Evolutionary conservation across 176 grass and related monocot genomes (phyloP).

Genomic region (Bonia amplexicaulis): DNA sequence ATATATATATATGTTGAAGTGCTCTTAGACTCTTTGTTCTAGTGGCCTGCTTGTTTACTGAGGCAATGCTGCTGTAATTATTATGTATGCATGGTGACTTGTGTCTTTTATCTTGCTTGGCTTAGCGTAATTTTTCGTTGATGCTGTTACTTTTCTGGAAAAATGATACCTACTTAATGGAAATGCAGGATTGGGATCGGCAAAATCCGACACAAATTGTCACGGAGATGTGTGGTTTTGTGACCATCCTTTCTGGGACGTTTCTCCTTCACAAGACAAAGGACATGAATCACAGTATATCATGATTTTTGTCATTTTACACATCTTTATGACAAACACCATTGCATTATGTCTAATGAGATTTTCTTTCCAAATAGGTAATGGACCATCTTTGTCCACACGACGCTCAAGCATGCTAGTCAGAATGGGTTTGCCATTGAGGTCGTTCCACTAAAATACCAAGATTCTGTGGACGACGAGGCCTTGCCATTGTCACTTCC

Average conservation of each 20-base stretch:
- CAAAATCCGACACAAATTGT: constrained; percentile 81
- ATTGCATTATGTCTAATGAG: constrained; percentile 1
- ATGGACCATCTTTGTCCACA: constrained; percentile 26
- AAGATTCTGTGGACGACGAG: constrained; percentile 42
- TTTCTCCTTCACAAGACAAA: constrained; percentile 86
- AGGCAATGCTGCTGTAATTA: neutral
- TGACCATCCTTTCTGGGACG: constrained; percentile 81
- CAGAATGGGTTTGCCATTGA: constrained; percentile 48
- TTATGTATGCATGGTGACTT: constrained; percentile 14
- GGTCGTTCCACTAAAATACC: constrained; percentile 41
- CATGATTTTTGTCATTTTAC: neutral
- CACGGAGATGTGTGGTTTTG: constrained; percentile 70
- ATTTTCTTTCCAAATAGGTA: constrained; percentile 32
- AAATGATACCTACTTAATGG: neutral
- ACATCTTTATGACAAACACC: neutral
- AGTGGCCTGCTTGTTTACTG: neutral
- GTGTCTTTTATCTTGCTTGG: neutral
- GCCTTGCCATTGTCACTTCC: constrained; percentile 39
- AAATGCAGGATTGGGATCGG: constrained; percentile 71
- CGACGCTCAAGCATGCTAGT: constrained; percentile 27
- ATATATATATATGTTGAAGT: constrained; percentile 5
- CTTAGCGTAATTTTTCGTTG: neutral
- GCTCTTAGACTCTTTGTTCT: neutral
- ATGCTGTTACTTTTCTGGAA: neutral
- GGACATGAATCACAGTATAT: constrained; percentile 63